Conservation (phyloP, 352 stramenopile species). For the Pythium chondricola region DNA sequence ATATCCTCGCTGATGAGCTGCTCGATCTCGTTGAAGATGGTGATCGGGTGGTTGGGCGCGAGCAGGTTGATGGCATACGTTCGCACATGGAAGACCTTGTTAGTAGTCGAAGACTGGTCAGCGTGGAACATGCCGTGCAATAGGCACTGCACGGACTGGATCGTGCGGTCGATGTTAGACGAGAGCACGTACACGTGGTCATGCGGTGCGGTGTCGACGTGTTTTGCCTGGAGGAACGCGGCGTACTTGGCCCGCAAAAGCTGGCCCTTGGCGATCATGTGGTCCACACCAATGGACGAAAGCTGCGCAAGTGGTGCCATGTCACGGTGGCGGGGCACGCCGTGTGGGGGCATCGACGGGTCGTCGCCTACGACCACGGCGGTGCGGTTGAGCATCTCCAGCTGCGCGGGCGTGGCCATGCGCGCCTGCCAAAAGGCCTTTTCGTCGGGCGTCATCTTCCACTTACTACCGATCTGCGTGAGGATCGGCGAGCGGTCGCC, state of each 20-base stretch:
- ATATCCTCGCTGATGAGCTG: conserved; percentile 56
- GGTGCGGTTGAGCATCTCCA: conserved; percentile 36
- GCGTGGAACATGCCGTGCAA: conserved; percentile 62
- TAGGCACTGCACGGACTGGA: conserved; percentile 74
- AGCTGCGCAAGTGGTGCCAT: conserved; percentile 51
- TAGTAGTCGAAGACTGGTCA: conserved; percentile 9
- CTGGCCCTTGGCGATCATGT: conserved; percentile 65
- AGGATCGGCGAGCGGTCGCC: conserved; percentile 75
- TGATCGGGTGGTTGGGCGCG: conserved; percentile 47
- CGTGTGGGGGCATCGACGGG: conserved; percentile 34
- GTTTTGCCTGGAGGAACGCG: conserved; percentile 21
- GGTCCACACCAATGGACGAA: conserved; percentile 54
- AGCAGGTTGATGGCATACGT: conserved; percentile 64
- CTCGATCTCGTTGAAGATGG: conserved; percentile 73
- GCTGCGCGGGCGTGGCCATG: conserved; percentile 46
- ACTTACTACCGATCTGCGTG: conserved; percentile 43
- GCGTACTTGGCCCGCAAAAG: conserved; percentile 40
- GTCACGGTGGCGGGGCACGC: conserved; percentile 29
- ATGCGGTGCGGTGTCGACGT: conserved; percentile 10
- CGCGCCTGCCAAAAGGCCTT: conserved; percentile 52
- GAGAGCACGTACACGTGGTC: conserved; percentile 72
- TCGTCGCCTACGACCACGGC: conserved; percentile 43
- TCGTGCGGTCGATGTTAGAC: conserved; percentile 64
- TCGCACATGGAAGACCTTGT: conserved; percentile 42
- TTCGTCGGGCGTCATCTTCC: conserved; percentile 45